Evolutionary conservation across 768 basidiomycete species (phyloP).

Genomic region (Phanerodontia chrysosporium): DNA sequence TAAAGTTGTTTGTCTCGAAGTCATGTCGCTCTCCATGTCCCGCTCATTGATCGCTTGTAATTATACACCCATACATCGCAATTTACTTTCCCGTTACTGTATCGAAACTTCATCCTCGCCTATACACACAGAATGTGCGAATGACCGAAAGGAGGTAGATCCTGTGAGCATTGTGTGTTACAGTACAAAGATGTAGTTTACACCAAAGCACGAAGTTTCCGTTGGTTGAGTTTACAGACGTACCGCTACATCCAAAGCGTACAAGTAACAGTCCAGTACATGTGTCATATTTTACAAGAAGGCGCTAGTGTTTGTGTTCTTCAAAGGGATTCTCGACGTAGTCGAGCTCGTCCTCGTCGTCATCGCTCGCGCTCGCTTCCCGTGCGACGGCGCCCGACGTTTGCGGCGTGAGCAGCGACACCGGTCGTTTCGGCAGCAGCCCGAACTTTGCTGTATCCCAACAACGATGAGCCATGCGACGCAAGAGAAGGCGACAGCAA

Average conservation of each 20-base stretch:
- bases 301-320: conserved; percentile 29
- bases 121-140: too few relatives aligned
- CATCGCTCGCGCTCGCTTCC: conserved; percentile 6
- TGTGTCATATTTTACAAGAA: too few relatives aligned
- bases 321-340: conserved; percentile 77
- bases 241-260: background rate
- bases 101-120: background rate
- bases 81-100: background rate
- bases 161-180: too few relatives aligned
- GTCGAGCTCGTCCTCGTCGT: conserved; percentile 49
- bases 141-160: too few relatives aligned
- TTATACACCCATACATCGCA: background rate
- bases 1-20: background rate
- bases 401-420: conserved; percentile 43
- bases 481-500: background rate
- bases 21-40: background rate
- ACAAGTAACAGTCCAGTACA: background rate
- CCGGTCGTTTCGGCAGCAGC: conserved; percentile 69
- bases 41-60: background rate
- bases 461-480: too few relatives aligned
- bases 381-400: conserved; percentile 26
- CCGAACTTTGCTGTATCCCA: conserved; percentile 65
- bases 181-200: background rate
- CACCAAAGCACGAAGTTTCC: background rate
- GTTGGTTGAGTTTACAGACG: background rate